Conservation (phyloP, 371 early-diverging fungal genomes). For the Ordospora pajunii region DNA sequence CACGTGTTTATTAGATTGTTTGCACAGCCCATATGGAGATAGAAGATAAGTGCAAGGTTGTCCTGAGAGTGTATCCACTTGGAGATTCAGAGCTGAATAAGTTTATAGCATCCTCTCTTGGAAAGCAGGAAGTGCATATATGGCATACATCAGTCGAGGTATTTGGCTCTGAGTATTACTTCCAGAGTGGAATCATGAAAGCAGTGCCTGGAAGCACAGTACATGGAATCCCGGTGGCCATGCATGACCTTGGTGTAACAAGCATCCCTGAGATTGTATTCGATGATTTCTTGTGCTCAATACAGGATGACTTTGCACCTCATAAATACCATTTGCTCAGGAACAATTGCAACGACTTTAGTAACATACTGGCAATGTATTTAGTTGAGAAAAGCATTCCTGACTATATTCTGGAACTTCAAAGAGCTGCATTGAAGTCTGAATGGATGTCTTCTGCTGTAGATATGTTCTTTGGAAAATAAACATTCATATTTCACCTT, state of each 20-base stretch:
- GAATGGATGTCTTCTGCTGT: not conserved
- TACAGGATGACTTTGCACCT: conserved; percentile 26
- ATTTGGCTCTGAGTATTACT: conserved; percentile 73
- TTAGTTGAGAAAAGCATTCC: conserved; percentile 53
- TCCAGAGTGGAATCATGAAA: conserved; percentile 65
- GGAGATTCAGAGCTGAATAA: conserved; percentile 13
- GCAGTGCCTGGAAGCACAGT: conserved; percentile 33
- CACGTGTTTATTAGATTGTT: conserved; percentile 4
- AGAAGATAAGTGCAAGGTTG: not conserved
- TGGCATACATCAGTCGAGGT: conserved; percentile 78
- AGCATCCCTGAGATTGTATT: conserved; percentile 37
- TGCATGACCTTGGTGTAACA: conserved; percentile 48
- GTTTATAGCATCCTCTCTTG: not conserved
- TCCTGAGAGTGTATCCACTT: conserved; percentile 22
- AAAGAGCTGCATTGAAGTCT: conserved; percentile 29
- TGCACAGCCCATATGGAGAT: not conserved
- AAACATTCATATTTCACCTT: conserved; percentile 14
- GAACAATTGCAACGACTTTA: conserved; percentile 61
- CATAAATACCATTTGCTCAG: conserved; percentile 54
- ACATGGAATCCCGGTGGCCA: conserved; percentile 40
- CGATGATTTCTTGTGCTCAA: conserved; percentile 36
- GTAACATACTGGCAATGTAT: conserved; percentile 38
- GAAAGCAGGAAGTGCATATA: conserved; percentile 53
- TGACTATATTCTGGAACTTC: conserved; percentile 56
- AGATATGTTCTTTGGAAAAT: not conserved